Evolutionary conservation across 139 green algal species (phyloP), one percentile per base, ranked within the genome.

Genomic region (Diplosphaera chodatii): DNA sequence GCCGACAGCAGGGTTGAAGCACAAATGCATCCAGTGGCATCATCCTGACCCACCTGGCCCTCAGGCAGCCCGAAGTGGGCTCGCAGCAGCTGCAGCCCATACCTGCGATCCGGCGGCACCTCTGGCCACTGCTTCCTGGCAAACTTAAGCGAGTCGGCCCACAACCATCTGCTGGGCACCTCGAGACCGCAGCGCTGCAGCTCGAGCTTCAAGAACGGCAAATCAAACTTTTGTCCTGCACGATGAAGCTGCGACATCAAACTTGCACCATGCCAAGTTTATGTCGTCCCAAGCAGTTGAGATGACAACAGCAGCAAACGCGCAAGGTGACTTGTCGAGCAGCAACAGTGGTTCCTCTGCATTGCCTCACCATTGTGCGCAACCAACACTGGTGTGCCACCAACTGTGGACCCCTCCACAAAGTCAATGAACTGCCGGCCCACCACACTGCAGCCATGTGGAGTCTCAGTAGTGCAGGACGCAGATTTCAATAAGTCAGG

Each of bases 71-170:
- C 48, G 23, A 73, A 82, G 32, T 30, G 34, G 5, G 32, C 1
- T 21, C 65, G 71, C 27, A 82, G 34, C 15, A 15, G n/a, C 1
- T 3, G 22, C 41, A 82, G 48, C 18, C 32, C 70, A 21, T 27
- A n/a, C n/a, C n/a, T 40, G 31, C 64, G 32, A 13, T 32, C 3
- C 16, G 16, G 4, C 48, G 48, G 10, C 4, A 29, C 21, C 29
- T 23, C 30, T 55, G 40, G 40, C 1, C 37, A 32, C 55, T 68
- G 21, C 29, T 20, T 3, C 33, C 20, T 2, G 2, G 75, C 72
- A 16, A 89, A 67, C 22, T 37, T 15, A n/a, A 82, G 23, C 5
- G 83, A 86, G 72, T 91, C 86, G 31, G 88, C 32, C 31, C 87
- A 80, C 41, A 40, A 41, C 55, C 66, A 81, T 31, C 78, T 31